A percentile compares a stretch with the other conserved stretches of the same genome.
phyloP scores from a whole-genome alignment of 169 alveolate genomes.

The Cryptosporidium tyzzeri region DNA sequence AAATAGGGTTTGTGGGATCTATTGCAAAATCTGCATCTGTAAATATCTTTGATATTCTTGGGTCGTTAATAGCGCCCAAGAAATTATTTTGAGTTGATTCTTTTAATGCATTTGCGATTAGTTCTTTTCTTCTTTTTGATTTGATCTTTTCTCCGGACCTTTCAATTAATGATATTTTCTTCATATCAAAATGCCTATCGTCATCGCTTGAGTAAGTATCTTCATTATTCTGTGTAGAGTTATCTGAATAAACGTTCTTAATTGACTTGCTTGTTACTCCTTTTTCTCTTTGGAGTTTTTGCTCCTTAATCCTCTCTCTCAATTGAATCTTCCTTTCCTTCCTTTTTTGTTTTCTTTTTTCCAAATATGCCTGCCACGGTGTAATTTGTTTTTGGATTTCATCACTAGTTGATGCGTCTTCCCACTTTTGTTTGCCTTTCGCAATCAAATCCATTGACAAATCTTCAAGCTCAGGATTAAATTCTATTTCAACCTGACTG shows the following conservation, averaged over 20 bases:
- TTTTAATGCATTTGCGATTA: slow-evolving; percentile 22
- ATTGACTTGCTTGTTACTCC: background rate
- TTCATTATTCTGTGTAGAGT: background rate
- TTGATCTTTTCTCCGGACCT: slow-evolving; percentile 32
- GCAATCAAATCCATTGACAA: slow-evolving; percentile 61
- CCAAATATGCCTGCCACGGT: slow-evolving; percentile 76
- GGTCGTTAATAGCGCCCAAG: slow-evolving; percentile 78
- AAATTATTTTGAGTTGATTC: slow-evolving; percentile 34
- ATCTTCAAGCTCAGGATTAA: slow-evolving; percentile 55
- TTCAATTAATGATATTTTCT: slow-evolving; percentile 27
- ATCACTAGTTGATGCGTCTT: slow-evolving; percentile 14
- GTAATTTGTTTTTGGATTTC: slow-evolving; percentile 12
- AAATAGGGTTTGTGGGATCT: slow-evolving; percentile 90
- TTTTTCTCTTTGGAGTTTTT: slow-evolving; percentile 69
- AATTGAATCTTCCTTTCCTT: slow-evolving; percentile 61
- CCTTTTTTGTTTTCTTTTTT: slow-evolving; percentile 73
- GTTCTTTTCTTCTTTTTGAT: slow-evolving; percentile 54
- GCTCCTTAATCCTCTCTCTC: slow-evolving; percentile 61
- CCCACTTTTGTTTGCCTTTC: slow-evolving; percentile 70
- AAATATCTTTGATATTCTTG: slow-evolving; percentile 84
- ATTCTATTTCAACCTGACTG: slow-evolving; percentile 36
- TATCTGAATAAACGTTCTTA: background rate
- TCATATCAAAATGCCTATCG: slow-evolving; percentile 74
- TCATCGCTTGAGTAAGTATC: slow-evolving; percentile 29
- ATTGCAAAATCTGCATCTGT: slow-evolving; percentile 87